Evolutionary conservation across 352 stramenopile genomes (phyloP).

Genomic region (Pythium chondricola): DNA sequence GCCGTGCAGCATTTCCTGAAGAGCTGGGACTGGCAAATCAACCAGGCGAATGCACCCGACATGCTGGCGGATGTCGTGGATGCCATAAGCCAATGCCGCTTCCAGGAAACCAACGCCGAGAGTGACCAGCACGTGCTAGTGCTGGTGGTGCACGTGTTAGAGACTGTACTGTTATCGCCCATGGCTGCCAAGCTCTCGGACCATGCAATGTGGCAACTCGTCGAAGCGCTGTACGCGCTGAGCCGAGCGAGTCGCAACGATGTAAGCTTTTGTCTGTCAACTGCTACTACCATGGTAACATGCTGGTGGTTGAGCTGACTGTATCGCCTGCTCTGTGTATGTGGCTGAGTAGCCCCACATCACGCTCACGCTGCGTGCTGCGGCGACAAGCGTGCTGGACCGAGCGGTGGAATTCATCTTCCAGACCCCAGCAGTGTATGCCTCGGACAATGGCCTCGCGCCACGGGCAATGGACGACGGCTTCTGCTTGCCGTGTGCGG

Average conservation of each 20-base stretch:
- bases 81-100: constrained; percentile 90
- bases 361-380: constrained; percentile 50
- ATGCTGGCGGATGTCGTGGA: constrained; percentile 85
- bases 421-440: constrained; percentile 41
- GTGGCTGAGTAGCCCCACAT: constrained; percentile 38
- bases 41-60: constrained; percentile 29
- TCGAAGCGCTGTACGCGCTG: constrained; percentile 94
- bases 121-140: constrained; percentile 90
- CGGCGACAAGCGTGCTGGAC: constrained; percentile 57
- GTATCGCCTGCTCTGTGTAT: background rate
- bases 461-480: constrained; percentile 12
- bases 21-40: constrained; percentile 54
- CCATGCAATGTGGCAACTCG: constrained; percentile 92
- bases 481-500: constrained; percentile 68
- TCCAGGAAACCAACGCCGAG: constrained; percentile 90
- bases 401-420: constrained; percentile 67
- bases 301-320: too few relatives aligned
- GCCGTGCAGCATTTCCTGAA: constrained; percentile 95
- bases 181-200: constrained; percentile 81
- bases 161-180: constrained; percentile 89
- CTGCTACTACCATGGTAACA: too few relatives aligned
- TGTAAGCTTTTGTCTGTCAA: too few relatives aligned
- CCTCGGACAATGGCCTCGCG: background rate
- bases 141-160: constrained; percentile 92
- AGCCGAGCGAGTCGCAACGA: constrained; percentile 59